A percentile compares a stretch with the other conserved stretches of the same genome.
These are phyloP conservation scores for Corylus heterophylla DNA, from an alignment of 306 rosid genomes.

Conservation along the genomic window DNA sequence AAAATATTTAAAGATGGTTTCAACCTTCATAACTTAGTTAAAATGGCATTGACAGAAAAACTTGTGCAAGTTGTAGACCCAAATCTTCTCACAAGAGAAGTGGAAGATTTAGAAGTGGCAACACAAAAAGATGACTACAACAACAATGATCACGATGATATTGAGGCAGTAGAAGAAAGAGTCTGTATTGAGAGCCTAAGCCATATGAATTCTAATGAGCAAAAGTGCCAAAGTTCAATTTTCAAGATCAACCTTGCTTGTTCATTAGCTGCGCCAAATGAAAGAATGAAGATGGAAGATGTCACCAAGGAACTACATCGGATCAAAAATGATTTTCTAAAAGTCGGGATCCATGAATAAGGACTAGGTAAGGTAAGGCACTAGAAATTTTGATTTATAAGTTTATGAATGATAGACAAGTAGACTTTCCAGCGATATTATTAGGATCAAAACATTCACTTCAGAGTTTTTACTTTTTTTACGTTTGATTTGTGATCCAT, in stretches of 20 bases:
- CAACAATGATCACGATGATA: neutral
- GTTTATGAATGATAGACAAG: too few relatives aligned
- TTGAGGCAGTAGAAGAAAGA: neutral
- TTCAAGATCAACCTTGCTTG: too few relatives aligned
- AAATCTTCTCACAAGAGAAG: constrained; percentile 21
- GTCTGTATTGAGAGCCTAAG: neutral
- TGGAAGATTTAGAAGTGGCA: neutral
- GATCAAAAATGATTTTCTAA: constrained; percentile 4
- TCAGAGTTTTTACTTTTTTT: too few relatives aligned
- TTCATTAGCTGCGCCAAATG: too few relatives aligned
- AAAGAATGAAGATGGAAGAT: constrained; percentile 20
- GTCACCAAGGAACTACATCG: constrained; percentile 23
- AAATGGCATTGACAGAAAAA: constrained; percentile 26
- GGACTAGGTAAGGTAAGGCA: neutral
- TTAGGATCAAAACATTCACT: too few relatives aligned
- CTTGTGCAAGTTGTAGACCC: constrained; percentile 34
- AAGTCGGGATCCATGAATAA: too few relatives aligned
- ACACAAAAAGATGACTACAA: neutral
- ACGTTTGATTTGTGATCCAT: too few relatives aligned
- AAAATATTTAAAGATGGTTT: constrained; percentile 27
- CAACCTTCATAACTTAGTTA: constrained; percentile 26
- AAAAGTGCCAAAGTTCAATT: neutral
- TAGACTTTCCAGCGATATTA: too few relatives aligned
- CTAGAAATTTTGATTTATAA: too few relatives aligned
- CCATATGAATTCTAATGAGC: neutral